Base-by-base conservation (phyloP, 441 rosid species). In the Gossypium laxum region DNA sequence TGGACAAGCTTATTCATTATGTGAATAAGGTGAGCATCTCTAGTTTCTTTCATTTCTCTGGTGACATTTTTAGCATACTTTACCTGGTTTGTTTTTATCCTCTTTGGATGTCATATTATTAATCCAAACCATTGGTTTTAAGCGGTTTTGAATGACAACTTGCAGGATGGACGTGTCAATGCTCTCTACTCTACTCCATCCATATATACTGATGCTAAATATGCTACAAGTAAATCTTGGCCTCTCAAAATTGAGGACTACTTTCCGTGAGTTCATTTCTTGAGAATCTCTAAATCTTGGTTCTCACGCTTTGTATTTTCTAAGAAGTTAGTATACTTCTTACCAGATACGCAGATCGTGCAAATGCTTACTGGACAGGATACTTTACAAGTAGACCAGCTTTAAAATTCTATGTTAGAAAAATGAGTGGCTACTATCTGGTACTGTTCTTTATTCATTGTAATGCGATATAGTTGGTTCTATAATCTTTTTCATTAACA, bases 1-100 rank as follows among this genome's bases (percentile, higher is more conserved):
- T 96, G 97, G 99, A 96, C 85, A 96, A 92, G 83, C 83, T 96
- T 66, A 85, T 96, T 79, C 98, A 93, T 77, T 96, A 96, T 82
- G 98, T 93, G 80, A 96, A 93, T 82, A 81, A 90, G 75, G 99
- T 93, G 82, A 78, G 89, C 43, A 10, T 2, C 70, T 67, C 45
- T 51, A 30, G 45, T 67, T 51, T 67, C 17, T 67, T 51, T 30
- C 28, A 26, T 67, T 67, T 66, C 30, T 30, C 59, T 67, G 48
- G 60, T 51, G 17, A 67, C 28, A 51, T 18, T n/a, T 69, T 34
- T 50, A 38, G 64, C 48, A 11, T 72, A 17, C 69, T 48, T 30
- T 67, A 30, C 51, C 19, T 55, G 8, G 24, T 54, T 66, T 50
- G 18, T 32, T 61, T 48, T 21, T 18, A 55, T 68, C 11, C 60